These are phyloP conservation scores for Iris pallida DNA, from an alignment of 116 monocot genomes.

Conservation along the genomic window DNA sequence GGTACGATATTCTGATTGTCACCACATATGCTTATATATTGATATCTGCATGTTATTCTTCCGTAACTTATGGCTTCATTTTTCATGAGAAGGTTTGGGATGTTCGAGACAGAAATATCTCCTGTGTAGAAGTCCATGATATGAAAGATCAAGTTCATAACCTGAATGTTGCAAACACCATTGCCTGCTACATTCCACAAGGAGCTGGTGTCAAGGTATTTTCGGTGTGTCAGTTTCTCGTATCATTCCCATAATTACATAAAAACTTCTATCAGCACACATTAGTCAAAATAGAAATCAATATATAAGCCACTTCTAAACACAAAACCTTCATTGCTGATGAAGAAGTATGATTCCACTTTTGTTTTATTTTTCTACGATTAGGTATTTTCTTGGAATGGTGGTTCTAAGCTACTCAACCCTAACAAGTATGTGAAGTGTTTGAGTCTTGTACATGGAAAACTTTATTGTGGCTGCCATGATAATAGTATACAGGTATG, in stretches of 20 bases:
- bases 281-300: too few relatives aligned
- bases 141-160: constrained; percentile 44
- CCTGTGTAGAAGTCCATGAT: constrained; percentile 39
- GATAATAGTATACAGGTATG: constrained; percentile 52
- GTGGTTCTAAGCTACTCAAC: constrained; percentile 40
- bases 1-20: constrained; percentile 11
- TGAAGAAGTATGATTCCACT: neutral
- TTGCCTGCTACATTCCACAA: constrained; percentile 47
- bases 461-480: constrained; percentile 50
- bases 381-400: constrained; percentile 48
- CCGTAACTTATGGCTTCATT: neutral
- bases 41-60: neutral
- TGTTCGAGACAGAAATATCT: constrained; percentile 22
- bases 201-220: constrained; percentile 51
- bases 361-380: neutral
- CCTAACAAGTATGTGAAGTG: constrained; percentile 38
- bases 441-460: constrained; percentile 42
- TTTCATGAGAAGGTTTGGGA: constrained; percentile 32
- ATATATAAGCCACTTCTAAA: too few relatives aligned
- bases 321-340: neutral
- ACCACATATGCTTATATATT: too few relatives aligned
- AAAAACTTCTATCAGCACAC: too few relatives aligned
- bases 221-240: neutral
- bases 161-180: constrained; percentile 31
- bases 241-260: too few relatives aligned